Evolutionary conservation across 2,329 filamentous ascomycete species (phyloP).

Genomic region (Plenodomus biglobosus): DNA sequence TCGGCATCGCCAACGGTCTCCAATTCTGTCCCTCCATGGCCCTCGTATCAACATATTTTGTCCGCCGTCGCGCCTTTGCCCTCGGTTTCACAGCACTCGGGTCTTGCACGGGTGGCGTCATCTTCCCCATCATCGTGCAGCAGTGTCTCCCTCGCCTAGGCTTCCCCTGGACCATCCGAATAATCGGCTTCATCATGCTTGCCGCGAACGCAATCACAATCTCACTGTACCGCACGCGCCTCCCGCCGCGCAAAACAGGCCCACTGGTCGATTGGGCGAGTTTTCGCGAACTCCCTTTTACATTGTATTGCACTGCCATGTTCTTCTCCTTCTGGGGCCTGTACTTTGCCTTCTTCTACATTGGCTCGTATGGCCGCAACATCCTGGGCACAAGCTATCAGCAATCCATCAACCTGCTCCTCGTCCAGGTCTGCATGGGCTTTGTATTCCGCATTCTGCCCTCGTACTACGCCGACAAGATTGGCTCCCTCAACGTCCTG

Average conservation of each 20-base stretch:
- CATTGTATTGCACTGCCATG: constrained; percentile 40
- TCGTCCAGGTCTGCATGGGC: constrained; percentile 55
- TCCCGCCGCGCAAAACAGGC: constrained; percentile 47
- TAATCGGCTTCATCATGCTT: constrained; percentile 62
- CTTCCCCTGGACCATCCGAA: constrained; percentile 66
- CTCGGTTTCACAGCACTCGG: constrained; percentile 33
- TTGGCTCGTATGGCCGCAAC: constrained; percentile 47
- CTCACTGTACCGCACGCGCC: constrained; percentile 40
- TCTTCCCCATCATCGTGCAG: constrained; percentile 39
- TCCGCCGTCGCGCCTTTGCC: constrained; percentile 32
- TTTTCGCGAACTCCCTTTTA: constrained; percentile 46
- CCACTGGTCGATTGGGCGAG: constrained; percentile 47
- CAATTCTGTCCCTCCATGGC: constrained; percentile 58
- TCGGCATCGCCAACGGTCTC: constrained; percentile 55
- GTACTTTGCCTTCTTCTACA: constrained; percentile 52
- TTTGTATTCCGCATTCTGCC: constrained; percentile 54
- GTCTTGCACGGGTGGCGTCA: constrained; percentile 32
- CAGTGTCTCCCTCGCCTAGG: constrained; percentile 33
- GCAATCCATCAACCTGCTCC: constrained; percentile 57
- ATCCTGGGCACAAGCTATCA: constrained; percentile 52
- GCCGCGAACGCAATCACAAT: constrained; percentile 39
- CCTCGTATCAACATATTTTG: constrained; percentile 52
- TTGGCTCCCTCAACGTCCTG: constrained; percentile 51
- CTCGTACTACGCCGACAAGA: constrained; percentile 45
- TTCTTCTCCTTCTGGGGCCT: constrained; percentile 45